phyloP scores from a whole-genome alignment of 257 asterid species.

The Fraxinus quadrangulata region DNA sequence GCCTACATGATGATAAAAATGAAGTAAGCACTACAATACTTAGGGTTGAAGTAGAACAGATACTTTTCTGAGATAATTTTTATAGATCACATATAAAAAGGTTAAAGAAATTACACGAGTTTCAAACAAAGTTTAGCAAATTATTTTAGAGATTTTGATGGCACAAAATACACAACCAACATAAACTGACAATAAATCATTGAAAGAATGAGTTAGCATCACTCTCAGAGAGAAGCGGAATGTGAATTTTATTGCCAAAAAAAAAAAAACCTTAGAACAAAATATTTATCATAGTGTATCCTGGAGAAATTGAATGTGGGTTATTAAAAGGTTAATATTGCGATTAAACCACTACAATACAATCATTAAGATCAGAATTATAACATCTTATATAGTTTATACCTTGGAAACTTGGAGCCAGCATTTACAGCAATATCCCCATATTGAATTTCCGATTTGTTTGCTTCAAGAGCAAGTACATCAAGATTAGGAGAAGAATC shows the following conservation, averaged over 20 bases:
- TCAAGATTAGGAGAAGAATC: conserved; percentile 98
- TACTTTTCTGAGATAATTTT: conserved; percentile 8
- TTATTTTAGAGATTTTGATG: neutral
- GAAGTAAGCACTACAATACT: conserved; percentile 22
- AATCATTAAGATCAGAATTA: conserved; percentile 14
- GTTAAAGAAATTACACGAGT: neutral
- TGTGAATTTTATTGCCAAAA: neutral
- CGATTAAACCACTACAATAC: neutral
- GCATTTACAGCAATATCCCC: conserved; percentile 48
- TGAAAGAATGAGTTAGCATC: conserved; percentile 20
- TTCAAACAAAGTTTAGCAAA: neutral
- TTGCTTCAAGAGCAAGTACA: conserved; percentile 80
- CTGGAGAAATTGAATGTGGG: conserved; percentile 5
- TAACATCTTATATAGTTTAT: conserved; percentile 31
- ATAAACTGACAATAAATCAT: conserved; percentile 11
- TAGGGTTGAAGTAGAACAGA: conserved; percentile 14
- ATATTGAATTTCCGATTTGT: conserved; percentile 60
- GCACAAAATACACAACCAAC: neutral
- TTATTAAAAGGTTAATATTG: conserved; percentile 18
- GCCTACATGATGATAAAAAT: conserved; percentile 53
- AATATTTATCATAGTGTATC: conserved; percentile 2
- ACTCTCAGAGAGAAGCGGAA: conserved; percentile 14
- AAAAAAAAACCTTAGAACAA: neutral
- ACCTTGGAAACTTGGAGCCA: conserved; percentile 59
- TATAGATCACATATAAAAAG: neutral